Percentiles rank a stretch among this genome's conserved stretches.
Evolutionary conservation across 768 basidiomycete species (phyloP).

Genomic region (Gelatoporia subvermispora): DNA sequence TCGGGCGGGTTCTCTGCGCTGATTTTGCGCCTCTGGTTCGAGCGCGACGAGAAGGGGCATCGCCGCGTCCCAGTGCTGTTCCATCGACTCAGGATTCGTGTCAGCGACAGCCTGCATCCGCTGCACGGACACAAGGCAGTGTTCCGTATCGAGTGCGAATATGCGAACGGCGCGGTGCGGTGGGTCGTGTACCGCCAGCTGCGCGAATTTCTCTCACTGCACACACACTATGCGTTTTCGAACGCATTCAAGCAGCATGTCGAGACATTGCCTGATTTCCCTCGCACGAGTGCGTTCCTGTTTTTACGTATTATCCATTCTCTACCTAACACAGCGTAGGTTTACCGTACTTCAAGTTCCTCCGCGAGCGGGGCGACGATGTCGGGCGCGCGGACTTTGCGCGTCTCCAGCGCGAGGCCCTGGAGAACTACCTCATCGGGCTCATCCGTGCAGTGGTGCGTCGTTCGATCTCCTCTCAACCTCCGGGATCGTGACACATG

Average conservation of each 20-base stretch:
- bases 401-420: constrained; percentile 68
- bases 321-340: constrained; percentile 34
- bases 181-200: constrained; percentile 97
- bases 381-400: constrained; percentile 73
- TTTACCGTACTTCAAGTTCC: constrained; percentile 87
- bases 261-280: constrained; percentile 87
- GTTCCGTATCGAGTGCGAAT: constrained; percentile 93
- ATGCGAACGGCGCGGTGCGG: constrained; percentile 85
- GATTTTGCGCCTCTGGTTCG: constrained; percentile 80
- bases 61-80: constrained; percentile 76
- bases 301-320: background rate
- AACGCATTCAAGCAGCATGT: constrained; percentile 73
- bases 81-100: constrained; percentile 75
- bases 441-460: constrained; percentile 84
- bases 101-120: constrained; percentile 84
- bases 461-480: background rate
- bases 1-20: constrained; percentile 74
- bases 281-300: constrained; percentile 57
- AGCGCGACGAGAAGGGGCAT: constrained; percentile 80
- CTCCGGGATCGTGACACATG: background rate
- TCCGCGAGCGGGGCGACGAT: constrained; percentile 52
- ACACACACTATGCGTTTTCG: constrained; percentile 83
- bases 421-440: constrained; percentile 85
- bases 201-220: constrained; percentile 86
- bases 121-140: constrained; percentile 71